Base-by-base conservation (phyloP, 805 yeast species). In the Schwanniomyces occidentalis region DNA sequence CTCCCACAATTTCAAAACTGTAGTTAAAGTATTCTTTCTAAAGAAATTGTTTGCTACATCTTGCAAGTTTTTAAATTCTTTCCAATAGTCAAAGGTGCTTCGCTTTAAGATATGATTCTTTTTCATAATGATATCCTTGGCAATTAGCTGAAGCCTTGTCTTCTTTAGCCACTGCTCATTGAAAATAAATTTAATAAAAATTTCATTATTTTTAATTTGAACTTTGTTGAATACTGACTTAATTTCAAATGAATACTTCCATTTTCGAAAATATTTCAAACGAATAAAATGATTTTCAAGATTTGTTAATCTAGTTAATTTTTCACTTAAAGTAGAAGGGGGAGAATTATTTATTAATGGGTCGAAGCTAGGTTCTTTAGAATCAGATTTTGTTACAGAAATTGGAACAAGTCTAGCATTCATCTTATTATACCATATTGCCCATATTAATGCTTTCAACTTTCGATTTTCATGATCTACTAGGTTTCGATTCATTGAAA, bases 1-100 rank as follows among this genome's bases (percentile, higher is more conserved):
- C 19, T 41, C 45, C 58, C 59, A 57, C 15, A 38, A 12, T 9
- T 25, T 30, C 18, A 51, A 42, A 4, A 16, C 12, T 7, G 30
- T 38, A 3, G 17, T 18, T 18, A 40, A 26, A 10, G 38, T 7
- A 4, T 28, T 42, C 3, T 14, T 19, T 12, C 38, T 39, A 19
- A 28, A 19, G 20, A 39, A 39, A 2, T 22, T 24, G 9, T 31
- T 35, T 6, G 61, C 58, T 6, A 30, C 14, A 15, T 24, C 24
- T 13, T 25, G 30, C 13, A 37, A 32, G 8, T 30, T 27, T n/a
- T 37, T 18, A 10, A 26, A 27, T 16, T 34, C 37, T 16, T 31
- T 35, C 59, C 57, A 52, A 13, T 32, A 26, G 2, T 18, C 13
- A 13, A 49, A 41, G 3, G 35, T 12, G 6, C 23, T 25, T 16